phyloP scores from a whole-genome alignment of 2,329 filamentous ascomycete genomes.

The Xylariaceae sp. region DNA sequence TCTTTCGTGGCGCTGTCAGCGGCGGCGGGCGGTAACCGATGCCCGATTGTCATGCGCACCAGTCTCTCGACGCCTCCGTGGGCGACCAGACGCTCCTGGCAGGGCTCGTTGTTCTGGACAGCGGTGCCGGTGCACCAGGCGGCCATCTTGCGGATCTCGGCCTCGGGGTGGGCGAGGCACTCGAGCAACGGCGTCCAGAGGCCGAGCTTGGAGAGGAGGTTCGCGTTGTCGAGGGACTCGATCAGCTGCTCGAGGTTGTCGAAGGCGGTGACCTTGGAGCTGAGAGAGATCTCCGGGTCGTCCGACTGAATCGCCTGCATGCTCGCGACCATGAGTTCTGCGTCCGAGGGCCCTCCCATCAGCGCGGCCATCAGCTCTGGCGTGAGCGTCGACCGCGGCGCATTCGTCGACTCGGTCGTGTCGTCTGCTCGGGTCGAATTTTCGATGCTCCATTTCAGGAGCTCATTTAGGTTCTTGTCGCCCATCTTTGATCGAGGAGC shows the following conservation, averaged over 20 bases:
- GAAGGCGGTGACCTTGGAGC: constrained; percentile 76
- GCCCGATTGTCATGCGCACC: constrained; percentile 50
- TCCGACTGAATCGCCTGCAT: constrained; percentile 69
- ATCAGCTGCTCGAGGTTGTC: constrained; percentile 94
- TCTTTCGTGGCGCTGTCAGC: constrained; percentile 8
- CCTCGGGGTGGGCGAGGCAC: constrained; percentile 61
- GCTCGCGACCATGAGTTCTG: constrained; percentile 81
- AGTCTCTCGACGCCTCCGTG: constrained; percentile 66
- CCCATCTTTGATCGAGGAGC: constrained; percentile 31
- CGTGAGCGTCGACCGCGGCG: constrained; percentile 43
- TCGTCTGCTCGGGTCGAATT: constrained; percentile 34
- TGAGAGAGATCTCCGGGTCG: constrained; percentile 58
- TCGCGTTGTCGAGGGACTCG: constrained; percentile 92
- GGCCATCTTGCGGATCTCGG: constrained; percentile 73
- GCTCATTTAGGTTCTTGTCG: constrained; percentile 62
- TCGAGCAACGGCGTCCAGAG: constrained; percentile 78
- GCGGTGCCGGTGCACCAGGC: constrained; percentile 94
- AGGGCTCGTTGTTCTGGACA: constrained; percentile 89
- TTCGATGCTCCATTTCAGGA: constrained; percentile 71
- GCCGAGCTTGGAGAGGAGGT: constrained; percentile 74
- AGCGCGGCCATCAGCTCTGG: constrained; percentile 67
- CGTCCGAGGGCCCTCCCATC: constrained; percentile 80
- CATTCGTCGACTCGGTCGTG: constrained; percentile 28
- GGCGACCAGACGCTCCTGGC: constrained; percentile 64
- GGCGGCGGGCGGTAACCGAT: constrained; percentile 11